Base-by-base conservation (phyloP, 2,329 filamentous ascomycete genomes). In the Aspergillus clavatus region DNA sequence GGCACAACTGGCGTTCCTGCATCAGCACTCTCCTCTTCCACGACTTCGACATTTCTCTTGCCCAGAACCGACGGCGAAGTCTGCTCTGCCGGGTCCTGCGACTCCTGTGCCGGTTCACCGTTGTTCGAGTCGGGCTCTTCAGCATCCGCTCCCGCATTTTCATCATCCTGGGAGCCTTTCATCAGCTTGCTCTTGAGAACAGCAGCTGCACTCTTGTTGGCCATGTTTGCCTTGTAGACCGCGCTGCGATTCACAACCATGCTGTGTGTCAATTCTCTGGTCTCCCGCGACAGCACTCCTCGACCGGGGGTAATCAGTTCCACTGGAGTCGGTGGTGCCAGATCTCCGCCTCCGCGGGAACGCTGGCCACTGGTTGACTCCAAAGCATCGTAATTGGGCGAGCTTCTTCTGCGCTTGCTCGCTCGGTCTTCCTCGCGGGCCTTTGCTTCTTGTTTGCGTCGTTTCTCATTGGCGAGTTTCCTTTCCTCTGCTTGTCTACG, bases 171-270 rank as follows among this genome's bases (percentile, higher is more conserved):
- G n/a, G 57, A 46, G 38, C 59, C 61, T 43, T 65, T 57, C 61
- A 89, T 79, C 45, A 96, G 77, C 59, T 87, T 82, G 56, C 86
- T 85, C 69, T 94, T 94, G 41, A 98, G 72, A 16, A 86, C 86
- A 50, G 88, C 90, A 24, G 93, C 93, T 19, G 93, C 93, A 59
- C 89, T 96, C 70, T 95, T 95, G 72, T 98, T 98, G 43, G 89
- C 88, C 43, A 81, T 73, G 52, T 89, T 91, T 23, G 87, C 82
- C 58, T 84, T 83, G 46, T 81, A 76, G 26, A 80, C 72, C 21
- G 76, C 73, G 21, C 78, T 79, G 47, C 85, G 81, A 61, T 91
- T 91, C 49, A 93, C 83, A 6, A 95, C 81, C 79, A 94, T 88
- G 54, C 90, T 89, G 63, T 96, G 87, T 6, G 89, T 95, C 49